phyloP scores from a whole-genome alignment of 306 rosid genomes.

The Vicia sativa region DNA sequence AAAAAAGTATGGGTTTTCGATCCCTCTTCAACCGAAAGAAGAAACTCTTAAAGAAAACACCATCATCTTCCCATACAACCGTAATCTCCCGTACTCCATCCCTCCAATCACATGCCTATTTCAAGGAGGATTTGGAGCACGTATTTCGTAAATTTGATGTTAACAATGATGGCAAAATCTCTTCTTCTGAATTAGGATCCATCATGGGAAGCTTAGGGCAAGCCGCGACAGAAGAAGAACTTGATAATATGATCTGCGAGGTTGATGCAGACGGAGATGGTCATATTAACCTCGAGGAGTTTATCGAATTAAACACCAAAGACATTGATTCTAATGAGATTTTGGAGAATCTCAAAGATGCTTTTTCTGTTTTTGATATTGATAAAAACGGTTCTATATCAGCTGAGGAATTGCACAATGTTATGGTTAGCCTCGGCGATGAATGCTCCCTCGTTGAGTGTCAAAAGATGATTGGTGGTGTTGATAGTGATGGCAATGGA shows the following conservation, averaged over 20 bases:
- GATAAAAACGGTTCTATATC: constrained; percentile 87
- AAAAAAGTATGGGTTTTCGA: constrained; percentile 62
- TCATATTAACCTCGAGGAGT: constrained; percentile 69
- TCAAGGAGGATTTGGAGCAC: constrained; percentile 62
- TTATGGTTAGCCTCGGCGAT: constrained; percentile 74
- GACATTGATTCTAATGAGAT: constrained; percentile 80
- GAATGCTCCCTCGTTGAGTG: constrained; percentile 84
- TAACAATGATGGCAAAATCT: constrained; percentile 90
- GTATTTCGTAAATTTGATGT: constrained; percentile 83
- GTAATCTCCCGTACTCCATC: constrained; percentile 37
- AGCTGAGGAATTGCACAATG: constrained; percentile 80
- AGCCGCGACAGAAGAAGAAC: constrained; percentile 63
- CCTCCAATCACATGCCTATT: constrained; percentile 34
- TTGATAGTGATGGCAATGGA: constrained; percentile 84
- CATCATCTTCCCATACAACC: background rate
- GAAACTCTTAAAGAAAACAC: constrained; percentile 40
- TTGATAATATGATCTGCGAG: constrained; percentile 24
- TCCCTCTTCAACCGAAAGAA: constrained; percentile 66
- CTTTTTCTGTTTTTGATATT: constrained; percentile 81
- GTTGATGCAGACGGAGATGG: constrained; percentile 92
- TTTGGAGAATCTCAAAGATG: constrained; percentile 73
- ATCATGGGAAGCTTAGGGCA: constrained; percentile 75
- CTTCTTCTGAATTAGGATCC: constrained; percentile 73
- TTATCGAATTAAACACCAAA: constrained; percentile 77
- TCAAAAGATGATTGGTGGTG: constrained; percentile 79